Base-by-base conservation (phyloP, 1,284 basidiomycete genomes). In the Puccinia triticina region DNA sequence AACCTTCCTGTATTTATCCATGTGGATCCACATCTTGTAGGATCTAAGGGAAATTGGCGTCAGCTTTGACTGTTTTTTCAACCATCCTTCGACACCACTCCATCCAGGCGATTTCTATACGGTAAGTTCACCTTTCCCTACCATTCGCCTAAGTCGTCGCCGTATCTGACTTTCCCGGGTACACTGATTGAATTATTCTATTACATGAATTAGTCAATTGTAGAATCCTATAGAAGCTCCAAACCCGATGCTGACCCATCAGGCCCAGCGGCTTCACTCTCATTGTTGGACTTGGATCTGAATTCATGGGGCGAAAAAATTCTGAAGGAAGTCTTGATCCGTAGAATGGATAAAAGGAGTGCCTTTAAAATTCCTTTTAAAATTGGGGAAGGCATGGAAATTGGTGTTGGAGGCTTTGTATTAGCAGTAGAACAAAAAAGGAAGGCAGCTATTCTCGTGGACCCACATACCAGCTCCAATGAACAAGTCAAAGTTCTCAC, bases 351-450 rank as follows among this genome's bases (percentile, higher is more conserved):
- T 1, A 75, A 75, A 57, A 48, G 72, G 32, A 75, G 29, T 26
- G 72, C 72, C 8, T 75, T 75, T 37, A 75, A 59, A 55, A 75
- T 75, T 40, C 72, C 48, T 40, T 75, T 75, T 16, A 75, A 59
- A 57, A 75, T 75, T 37, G 72, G 72, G 10, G 53, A 55, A 40
- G 72, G 53, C 10, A 23, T 75, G 23, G 72, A 75, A 57, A 75
- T 75, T 37, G 53, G 72, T n/a, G 23, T 75, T n/a, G 53, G n/a
- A 21, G 72, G 72, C 46, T 75, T 34, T 57, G 72, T 75, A 14
- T 34, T 57, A 43, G n/a, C 40, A 48, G 72, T 59, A 37, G 72
- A 75, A 57, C 23, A 75, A 40, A 75, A 75, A 34, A 75, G 53
- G 53, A 75, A 57, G 40, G 50, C 26, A 18, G 18, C 46, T 53